These are phyloP conservation scores for Hirsutella rhossiliensis DNA, from an alignment of 2,329 filamentous ascomycete species.

Conservation along the genomic window DNA sequence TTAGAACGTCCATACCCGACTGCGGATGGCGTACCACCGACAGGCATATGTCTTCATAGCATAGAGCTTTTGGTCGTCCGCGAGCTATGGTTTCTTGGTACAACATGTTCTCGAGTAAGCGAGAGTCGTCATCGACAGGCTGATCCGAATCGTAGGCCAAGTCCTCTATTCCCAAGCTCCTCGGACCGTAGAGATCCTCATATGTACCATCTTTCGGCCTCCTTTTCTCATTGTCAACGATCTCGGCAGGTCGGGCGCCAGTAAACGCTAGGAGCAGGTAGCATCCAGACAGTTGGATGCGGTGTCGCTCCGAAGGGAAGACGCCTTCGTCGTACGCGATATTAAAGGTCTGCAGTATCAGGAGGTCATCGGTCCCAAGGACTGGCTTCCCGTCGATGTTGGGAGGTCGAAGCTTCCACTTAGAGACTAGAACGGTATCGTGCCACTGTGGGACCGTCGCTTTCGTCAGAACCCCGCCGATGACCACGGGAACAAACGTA, in stretches of 20 bases:
- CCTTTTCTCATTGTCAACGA: slow-evolving; percentile 15
- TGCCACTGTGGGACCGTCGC: slow-evolving; percentile 8
- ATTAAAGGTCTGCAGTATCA: too few species aligned
- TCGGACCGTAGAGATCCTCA: too few species aligned
- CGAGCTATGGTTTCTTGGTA: slow-evolving; percentile 7
- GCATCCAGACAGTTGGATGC: slow-evolving; percentile 10
- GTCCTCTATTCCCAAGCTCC: too few species aligned
- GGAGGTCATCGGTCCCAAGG: too few species aligned
- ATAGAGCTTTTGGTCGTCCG: slow-evolving; percentile 15
- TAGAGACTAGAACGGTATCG: slow-evolving; percentile 8
- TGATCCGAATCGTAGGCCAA: too few species aligned
- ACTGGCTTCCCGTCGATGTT: slow-evolving; percentile 14
- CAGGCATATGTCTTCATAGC: slow-evolving; percentile 17
- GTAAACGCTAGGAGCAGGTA: slow-evolving; percentile 17
- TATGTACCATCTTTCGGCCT: too few species aligned
- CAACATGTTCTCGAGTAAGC: too few species aligned
- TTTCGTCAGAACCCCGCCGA: too few species aligned
- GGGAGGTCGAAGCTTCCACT: slow-evolving; percentile 9
- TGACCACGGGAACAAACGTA: too few species aligned
- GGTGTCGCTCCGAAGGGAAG: too few species aligned
- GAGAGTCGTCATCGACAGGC: too few species aligned
- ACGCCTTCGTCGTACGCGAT: too few species aligned
- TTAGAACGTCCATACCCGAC: slow-evolving; percentile 9
- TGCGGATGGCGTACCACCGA: slow-evolving; percentile 14
- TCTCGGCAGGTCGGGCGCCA: slow-evolving; percentile 14